Evolutionary conservation across 2,329 filamentous ascomycete genomes (phyloP).

Genomic region (Exserohilum turcica): DNA sequence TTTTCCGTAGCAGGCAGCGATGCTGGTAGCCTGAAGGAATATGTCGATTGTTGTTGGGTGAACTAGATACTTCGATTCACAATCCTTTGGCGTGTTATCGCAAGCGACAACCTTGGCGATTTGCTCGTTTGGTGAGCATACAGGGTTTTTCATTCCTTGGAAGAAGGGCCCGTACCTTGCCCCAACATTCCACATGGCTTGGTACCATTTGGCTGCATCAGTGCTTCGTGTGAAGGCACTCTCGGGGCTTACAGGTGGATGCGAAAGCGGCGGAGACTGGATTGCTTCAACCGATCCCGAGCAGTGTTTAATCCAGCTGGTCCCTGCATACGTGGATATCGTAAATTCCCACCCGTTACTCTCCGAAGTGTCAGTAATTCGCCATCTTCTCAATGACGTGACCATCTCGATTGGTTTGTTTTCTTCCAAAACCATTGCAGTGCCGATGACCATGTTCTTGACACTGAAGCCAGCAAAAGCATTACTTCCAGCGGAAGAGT

Average conservation of each 20-base stretch:
- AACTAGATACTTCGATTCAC: neutral
- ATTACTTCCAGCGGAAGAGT: conserved; percentile 17
- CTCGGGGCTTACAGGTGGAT: neutral
- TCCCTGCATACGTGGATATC: neutral
- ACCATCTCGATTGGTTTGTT: neutral
- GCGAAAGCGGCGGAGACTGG: no score
- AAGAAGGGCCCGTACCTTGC: neutral
- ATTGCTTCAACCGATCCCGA: neutral
- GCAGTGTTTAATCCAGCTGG: neutral
- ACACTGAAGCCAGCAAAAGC: neutral
- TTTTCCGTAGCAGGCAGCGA: neutral
- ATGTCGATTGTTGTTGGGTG: neutral
- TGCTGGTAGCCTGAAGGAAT: neutral
- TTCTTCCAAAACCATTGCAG: neutral
- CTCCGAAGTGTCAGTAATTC: neutral
- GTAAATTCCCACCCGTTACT: neutral
- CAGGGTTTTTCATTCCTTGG: neutral
- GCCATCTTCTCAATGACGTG: neutral
- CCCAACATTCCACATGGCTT: neutral
- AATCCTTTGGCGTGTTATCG: neutral
- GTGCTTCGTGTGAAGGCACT: neutral
- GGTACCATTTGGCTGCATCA: neutral
- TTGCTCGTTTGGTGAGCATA: neutral
- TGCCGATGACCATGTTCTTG: neutral
- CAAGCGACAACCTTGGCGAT: neutral